Base-by-base conservation (phyloP, 2,329 filamentous ascomycete species). In the Parascedosporium putredinis region DNA sequence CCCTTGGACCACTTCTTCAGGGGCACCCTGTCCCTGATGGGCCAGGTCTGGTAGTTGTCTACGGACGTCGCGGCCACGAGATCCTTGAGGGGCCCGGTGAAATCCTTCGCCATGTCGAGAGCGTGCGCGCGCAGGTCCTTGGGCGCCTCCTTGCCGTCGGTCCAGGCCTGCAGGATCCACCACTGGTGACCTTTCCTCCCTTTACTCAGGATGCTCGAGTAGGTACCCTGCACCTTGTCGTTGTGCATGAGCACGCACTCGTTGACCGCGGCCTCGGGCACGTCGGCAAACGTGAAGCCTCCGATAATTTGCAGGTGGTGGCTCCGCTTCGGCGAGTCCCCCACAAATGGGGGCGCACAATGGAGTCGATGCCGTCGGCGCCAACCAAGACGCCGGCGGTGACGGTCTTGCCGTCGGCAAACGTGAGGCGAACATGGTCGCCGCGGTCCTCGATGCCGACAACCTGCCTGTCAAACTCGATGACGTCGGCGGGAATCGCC, bases 1-100 rank as follows among this genome's bases (percentile, higher is more conserved):
- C 55, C 55, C 40, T 53, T 53, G 18, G 51, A 54, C 55, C 54
- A 56, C 12, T 50, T 34, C n/a, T 49, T 51, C 2, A 56, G 33
- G 2, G 54, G 52, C 6, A 52, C 52, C 9, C 52, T 49, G 31
- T 56, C 52, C 23, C 52, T 51, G 49, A 56, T 56, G 27, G 27
- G 27, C 27, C 27, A 31, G 7, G 27, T 31, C 27, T 31, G 27
- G 27, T 7, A 31, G 12, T 31, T 31, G 6, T 31, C 27, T 7
- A 31, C 27, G 12, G 27, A 6, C 12, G 27, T 31, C 27, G 27
- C 27, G 7, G 6, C 27, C 7, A 31, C 27, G 27, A 31, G 27
- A 31, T 6, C 27, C 27, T 31, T 31, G 27, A 31, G 27, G 7
- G 27, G 27, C 7, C 27, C 27, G 12, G 27, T 31, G 27, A 31